phyloP scores from a whole-genome alignment of 768 basidiomycete species.

The Russula vinacea region DNA sequence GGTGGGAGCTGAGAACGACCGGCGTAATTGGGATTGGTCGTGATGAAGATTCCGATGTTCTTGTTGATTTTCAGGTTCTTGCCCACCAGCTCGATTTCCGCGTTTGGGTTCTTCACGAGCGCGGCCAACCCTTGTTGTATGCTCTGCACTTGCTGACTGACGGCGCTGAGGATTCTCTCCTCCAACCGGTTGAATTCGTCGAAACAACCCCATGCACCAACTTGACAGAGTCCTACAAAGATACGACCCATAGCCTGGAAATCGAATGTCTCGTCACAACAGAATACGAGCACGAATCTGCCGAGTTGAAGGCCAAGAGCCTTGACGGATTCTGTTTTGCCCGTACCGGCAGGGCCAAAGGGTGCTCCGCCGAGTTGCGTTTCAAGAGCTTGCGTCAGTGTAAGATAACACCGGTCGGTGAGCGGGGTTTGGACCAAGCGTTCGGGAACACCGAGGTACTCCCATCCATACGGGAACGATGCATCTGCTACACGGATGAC shows the following conservation, averaged over 20 bases:
- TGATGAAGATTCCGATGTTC: slow-evolving; percentile 99
- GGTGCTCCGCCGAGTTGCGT: slow-evolving; percentile 95
- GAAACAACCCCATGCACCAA: slow-evolving; percentile 98
- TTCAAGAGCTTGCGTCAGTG: slow-evolving; percentile 91
- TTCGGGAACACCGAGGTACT: slow-evolving; percentile 96
- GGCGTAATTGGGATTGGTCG: slow-evolving; percentile 98
- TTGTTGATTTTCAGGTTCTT: slow-evolving; percentile 90
- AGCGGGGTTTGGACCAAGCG: slow-evolving; percentile 96
- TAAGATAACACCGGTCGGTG: slow-evolving; percentile 95
- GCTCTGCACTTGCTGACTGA: slow-evolving; percentile 98
- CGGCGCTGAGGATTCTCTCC: slow-evolving; percentile 95
- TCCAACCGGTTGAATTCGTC: slow-evolving; percentile 98
- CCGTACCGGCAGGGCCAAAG: slow-evolving; percentile 94
- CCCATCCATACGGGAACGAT: slow-evolving; percentile 95
- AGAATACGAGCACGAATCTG: slow-evolving; percentile 99
- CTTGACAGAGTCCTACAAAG: slow-evolving; percentile 97
- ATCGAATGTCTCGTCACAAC: slow-evolving; percentile 99
- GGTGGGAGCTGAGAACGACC: slow-evolving; percentile 90
- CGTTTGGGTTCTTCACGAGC: slow-evolving; percentile 76
- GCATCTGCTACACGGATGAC: slow-evolving; percentile 86
- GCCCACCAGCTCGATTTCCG: slow-evolving; percentile 93
- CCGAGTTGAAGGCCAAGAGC: slow-evolving; percentile 96
- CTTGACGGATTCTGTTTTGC: slow-evolving; percentile 99
- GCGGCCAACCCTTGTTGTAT: slow-evolving; percentile 94
- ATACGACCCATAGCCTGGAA: slow-evolving; percentile 99